Evolutionary conservation across 768 basidiomycete genomes (phyloP), one percentile per base, ranked within the genome.

Genomic region (Pleurotus sapidus): DNA sequence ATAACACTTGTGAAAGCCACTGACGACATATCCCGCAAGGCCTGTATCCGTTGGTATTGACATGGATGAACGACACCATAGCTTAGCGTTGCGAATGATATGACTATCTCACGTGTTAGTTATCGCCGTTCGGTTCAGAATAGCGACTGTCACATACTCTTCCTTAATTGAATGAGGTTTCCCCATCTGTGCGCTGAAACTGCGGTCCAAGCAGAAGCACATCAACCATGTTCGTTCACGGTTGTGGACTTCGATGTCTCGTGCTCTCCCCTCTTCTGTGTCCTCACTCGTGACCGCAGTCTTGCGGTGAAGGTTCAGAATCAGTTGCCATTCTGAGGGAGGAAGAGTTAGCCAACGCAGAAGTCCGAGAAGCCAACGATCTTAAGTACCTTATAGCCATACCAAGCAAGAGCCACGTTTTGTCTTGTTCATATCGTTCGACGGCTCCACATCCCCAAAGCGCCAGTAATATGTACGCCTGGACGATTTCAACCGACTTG

Each of bases 401-500:
- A 34, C 94, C 94, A 23, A 98, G 73, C 14, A 91, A 74, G 61
- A 93, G 68, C 93, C 94, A 98, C 0, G 95, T 98, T 64, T 89
- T 86, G 71, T 99, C 96, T 64, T 96, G 93, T 68, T 99, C 96
- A 65, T 93, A 99, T 6, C 95, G 84, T 70, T 98, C 95, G 18
- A 95, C 94, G 3, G 95, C 95, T 18, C 95, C 95, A 63, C 93
- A 88, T 5, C 95, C 93, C 89, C 93, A 98, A 12, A 93, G 72
- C 2, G 89, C 79, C 53, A 98, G 84, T 7, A 99, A 77, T 17
- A 98, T 75, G 70, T 97, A 99, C 0, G 94, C 96, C 67, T 99
- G 95, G 3, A 95, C 92, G 59, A 96, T 93, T 73, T 95, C 93
- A 45, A 94, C 84, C n/a, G 88, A 90, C 71, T 96, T 96, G 77